phyloP scores from a whole-genome alignment of 768 basidiomycete species.

The Pleurotus tuoliensis region DNA sequence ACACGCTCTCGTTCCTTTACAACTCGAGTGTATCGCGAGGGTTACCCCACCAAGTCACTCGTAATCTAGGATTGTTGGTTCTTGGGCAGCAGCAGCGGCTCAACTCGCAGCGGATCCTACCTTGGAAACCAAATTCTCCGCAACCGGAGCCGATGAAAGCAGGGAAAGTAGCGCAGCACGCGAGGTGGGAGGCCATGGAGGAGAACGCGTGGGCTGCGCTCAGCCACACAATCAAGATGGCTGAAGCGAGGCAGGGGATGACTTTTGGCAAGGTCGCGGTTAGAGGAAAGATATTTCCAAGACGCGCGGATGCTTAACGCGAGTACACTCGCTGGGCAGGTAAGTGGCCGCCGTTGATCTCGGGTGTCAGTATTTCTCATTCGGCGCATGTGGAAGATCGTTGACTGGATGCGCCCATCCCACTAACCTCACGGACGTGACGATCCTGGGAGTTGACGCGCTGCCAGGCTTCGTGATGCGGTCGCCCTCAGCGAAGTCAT shows the following conservation, averaged over 20 bases:
- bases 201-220: constrained; percentile 42
- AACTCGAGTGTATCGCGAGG: constrained; percentile 63
- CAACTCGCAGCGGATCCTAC: constrained; percentile 17
- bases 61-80: constrained; percentile 45
- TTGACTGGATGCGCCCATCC: too few relatives aligned
- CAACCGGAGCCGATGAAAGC: constrained; percentile 31
- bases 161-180: constrained; percentile 15
- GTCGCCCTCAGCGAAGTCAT: too few relatives aligned
- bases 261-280: constrained; percentile 44
- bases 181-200: constrained; percentile 24
- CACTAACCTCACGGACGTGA: too few relatives aligned
- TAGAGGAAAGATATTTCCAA: constrained; percentile 9
- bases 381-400: too few relatives aligned
- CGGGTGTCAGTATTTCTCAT: too few relatives aligned
- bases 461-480: too few relatives aligned
- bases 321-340: too few relatives aligned
- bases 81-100: constrained; percentile 29
- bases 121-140: constrained; percentile 9
- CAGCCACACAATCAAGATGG: constrained; percentile 53
- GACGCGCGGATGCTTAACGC: too few relatives aligned
- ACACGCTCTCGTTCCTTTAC: constrained; percentile 57
- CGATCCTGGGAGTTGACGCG: too few relatives aligned
- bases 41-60: constrained; percentile 53
- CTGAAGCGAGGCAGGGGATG: constrained; percentile 50
- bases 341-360: too few relatives aligned